These are phyloP conservation scores for Spiraea crenata DNA, from an alignment of 331 rosid genomes.

Conservation along the genomic window DNA sequence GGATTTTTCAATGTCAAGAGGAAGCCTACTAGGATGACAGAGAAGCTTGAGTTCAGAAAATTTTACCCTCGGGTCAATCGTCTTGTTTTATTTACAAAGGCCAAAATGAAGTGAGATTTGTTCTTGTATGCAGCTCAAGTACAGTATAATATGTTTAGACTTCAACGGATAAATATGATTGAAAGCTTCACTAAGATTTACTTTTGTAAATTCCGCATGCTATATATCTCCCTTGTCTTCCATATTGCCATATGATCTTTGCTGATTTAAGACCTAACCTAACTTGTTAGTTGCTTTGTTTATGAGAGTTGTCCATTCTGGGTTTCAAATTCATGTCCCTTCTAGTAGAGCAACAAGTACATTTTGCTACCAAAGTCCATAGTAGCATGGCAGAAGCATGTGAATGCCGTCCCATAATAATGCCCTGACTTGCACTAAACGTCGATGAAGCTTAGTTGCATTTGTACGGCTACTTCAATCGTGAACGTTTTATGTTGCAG, in stretches of 20 bases:
- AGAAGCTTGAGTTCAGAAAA: conserved; percentile 89
- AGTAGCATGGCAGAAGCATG: too few species aligned
- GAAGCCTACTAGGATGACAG: conserved; percentile 75
- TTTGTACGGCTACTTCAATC: too few species aligned
- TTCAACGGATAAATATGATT: neutral
- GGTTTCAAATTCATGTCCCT: neutral
- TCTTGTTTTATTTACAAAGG: conserved; percentile 90
- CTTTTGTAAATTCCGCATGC: neutral
- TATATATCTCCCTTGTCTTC: neutral
- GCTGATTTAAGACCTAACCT: neutral
- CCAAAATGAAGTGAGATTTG: conserved; percentile 76
- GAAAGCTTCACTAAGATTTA: neutral
- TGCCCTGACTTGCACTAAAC: too few species aligned
- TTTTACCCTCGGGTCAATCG: conserved; percentile 87
- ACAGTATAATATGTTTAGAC: neutral
- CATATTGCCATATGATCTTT: neutral
- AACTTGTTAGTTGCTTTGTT: neutral
- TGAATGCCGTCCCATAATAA: too few species aligned
- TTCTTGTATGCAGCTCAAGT: neutral
- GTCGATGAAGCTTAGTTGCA: too few species aligned
- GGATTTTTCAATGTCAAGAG: conserved; percentile 95
- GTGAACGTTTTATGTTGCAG: too few species aligned
- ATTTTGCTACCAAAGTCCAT: too few species aligned
- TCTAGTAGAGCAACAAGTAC: too few species aligned
- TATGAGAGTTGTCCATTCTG: neutral